A percentile compares a stretch with the other conserved stretches of the same genome.
These are phyloP conservation scores for Choanephora cucurbitarum DNA, from an alignment of 371 early-diverging fungal genomes.

Conservation along the genomic window DNA sequence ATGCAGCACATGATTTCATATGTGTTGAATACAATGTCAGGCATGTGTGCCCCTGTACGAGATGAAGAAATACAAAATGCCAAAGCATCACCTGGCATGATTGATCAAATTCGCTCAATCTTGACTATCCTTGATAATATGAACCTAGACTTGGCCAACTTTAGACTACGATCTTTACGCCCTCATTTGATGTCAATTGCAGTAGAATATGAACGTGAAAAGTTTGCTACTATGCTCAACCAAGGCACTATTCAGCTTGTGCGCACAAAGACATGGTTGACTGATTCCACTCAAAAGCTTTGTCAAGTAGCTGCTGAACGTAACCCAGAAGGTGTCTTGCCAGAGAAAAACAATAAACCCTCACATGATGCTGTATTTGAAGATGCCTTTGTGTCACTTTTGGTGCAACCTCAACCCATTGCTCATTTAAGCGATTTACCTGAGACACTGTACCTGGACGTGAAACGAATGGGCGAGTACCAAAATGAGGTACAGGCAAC, in stretches of 20 bases:
- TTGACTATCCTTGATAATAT: constrained; percentile 62
- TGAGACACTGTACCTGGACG: constrained; percentile 73
- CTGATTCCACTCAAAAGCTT: constrained; percentile 32
- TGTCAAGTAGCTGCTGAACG: constrained; percentile 49
- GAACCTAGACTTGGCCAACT: constrained; percentile 78
- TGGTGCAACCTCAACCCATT: constrained; percentile 39
- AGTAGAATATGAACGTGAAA: constrained; percentile 68
- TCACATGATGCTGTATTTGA: constrained; percentile 47
- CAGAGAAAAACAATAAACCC: constrained; percentile 41
- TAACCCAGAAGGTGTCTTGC: constrained; percentile 63
- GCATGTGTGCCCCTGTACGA: constrained; percentile 77
- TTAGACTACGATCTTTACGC: constrained; percentile 59
- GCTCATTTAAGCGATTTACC: constrained; percentile 42
- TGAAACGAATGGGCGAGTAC: constrained; percentile 55
- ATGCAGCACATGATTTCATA: constrained; percentile 41
- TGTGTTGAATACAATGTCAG: constrained; percentile 56
- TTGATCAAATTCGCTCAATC: constrained; percentile 11
- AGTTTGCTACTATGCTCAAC: constrained; percentile 58
- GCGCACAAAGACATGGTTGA: constrained; percentile 62
- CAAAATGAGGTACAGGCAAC: constrained; percentile 71
- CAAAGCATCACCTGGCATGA: constrained; percentile 1
- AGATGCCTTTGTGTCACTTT: constrained; percentile 63
- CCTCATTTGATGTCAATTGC: constrained; percentile 67
- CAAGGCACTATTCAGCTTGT: constrained; percentile 46
- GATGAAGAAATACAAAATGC: constrained; percentile 61